Base-by-base conservation (phyloP, 176 grass and related monocot genomes). In the Musa troglodytarum region DNA sequence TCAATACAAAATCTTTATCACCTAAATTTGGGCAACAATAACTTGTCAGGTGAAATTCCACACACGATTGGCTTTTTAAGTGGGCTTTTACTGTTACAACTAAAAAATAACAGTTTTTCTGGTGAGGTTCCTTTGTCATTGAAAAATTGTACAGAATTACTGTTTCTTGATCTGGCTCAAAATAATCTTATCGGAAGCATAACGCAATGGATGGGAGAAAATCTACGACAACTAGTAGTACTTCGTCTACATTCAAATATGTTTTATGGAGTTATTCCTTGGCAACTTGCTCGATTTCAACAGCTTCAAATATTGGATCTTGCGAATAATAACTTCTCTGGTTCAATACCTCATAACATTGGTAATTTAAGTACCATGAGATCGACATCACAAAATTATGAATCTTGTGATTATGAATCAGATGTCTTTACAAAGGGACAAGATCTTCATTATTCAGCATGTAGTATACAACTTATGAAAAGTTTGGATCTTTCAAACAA, bases 401-500 rank as follows among this genome's bases (percentile, higher is more conserved):
- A 8, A 11, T 63, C 14, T 49, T 9, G 1, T 1, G 19, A 0
- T 76, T 14, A n/a, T 49, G 43, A 19, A 61, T 65, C 77, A 9
- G 50, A 43, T 22, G 51, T 17, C 0, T 43, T 25, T 10, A 89
- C 78, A 6, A 85, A 89, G 50, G 83, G 80, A 7, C n/a, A 53
- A 72, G 0, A 78, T 20, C 20, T 70, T 1, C 2, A 63, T 49
- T 54, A 65, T 28, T 61, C 13, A 50, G 12, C 0, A 0, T 25
- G 25, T 25, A 10, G 12, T 26, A 15, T 49, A 0, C 8, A 14
- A 10, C 1, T 7, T 74, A 22, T 43, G 12, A 53, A 23, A 17
- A 81, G 23, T 52, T 57, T 90, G 7, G 78, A 90, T 22, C 25
- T 84, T 9, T 90, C 87, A 20, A 23, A 25, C 49, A 89, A 89